These are phyloP conservation scores for Chalciporus chontae DNA, from an alignment of 768 basidiomycete genomes.

Conservation along the genomic window DNA sequence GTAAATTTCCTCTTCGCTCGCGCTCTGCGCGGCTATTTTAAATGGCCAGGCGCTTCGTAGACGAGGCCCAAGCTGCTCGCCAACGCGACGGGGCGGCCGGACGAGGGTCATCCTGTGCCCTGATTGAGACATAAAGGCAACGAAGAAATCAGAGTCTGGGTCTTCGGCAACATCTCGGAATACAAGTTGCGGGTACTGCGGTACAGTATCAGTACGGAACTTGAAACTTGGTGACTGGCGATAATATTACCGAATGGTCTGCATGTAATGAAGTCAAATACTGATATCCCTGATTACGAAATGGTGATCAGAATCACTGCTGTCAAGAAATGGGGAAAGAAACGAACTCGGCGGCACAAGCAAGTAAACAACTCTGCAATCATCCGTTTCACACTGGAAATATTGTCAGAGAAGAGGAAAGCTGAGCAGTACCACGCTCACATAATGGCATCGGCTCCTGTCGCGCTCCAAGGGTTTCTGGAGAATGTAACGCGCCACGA, in stretches of 20 bases:
- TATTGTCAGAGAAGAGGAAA: constrained; percentile 1
- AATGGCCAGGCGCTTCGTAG: constrained; percentile 42
- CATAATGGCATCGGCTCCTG: constrained; percentile 52
- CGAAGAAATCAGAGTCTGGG: constrained; percentile 53
- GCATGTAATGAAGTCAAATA: constrained; percentile 63
- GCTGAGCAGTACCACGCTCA: constrained; percentile 28
- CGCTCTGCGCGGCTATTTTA: constrained; percentile 39
- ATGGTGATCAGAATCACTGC: constrained; percentile 8
- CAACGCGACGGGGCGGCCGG: constrained; percentile 38
- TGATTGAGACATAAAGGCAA: constrained; percentile 58
- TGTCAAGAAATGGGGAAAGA: constrained; percentile 4
- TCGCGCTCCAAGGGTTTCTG: constrained; percentile 65
- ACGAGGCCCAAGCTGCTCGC: constrained; percentile 35
- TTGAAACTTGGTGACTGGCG: constrained; percentile 1
- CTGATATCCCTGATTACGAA: constrained; percentile 57
- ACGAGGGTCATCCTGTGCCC: constrained; percentile 52
- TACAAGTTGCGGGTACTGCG: constrained; percentile 60
- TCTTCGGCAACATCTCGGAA: constrained; percentile 56
- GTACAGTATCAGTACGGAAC: constrained; percentile 11
- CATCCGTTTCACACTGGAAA: constrained; percentile 53
- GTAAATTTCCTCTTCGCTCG: constrained; percentile 48
- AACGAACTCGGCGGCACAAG: constrained; percentile 54
- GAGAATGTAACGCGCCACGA: constrained; percentile 63
- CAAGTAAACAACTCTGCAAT: constrained; percentile 58
- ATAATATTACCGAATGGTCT: constrained; percentile 43